Evolutionary conservation across 2,329 filamentous ascomycete genomes (phyloP).

Genomic region (Arthrobotrys sphaeroides): DNA sequence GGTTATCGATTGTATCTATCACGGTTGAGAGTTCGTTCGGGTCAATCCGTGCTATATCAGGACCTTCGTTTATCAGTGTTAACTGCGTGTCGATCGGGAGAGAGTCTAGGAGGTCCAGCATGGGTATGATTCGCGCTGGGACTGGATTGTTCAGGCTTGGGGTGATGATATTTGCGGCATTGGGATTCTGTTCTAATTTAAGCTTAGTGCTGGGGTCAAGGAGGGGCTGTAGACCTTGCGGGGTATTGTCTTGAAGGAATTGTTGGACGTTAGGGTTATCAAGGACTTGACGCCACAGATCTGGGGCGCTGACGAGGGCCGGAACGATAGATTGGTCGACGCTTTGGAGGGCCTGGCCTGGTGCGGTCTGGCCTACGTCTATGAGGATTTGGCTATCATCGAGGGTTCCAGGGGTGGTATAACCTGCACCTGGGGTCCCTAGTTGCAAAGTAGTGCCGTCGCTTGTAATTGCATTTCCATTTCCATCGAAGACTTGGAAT

Average conservation of each 20-base stretch:
- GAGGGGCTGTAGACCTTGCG: conserved; percentile 3
- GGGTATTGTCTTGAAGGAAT: conserved; percentile 33
- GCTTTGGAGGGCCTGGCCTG: conserved; percentile 6
- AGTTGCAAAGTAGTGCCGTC: conserved; percentile 6
- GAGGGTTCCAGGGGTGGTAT: background rate
- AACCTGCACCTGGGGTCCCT: background rate
- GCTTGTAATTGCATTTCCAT: background rate
- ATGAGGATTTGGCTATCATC: background rate
- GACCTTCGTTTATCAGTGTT: conserved; percentile 21
- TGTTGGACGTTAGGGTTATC: conserved; percentile 12
- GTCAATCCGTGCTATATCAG: background rate
- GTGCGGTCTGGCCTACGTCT: background rate
- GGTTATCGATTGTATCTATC: conserved; percentile 17
- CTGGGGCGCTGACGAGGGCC: conserved; percentile 13
- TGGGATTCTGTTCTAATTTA: conserved; percentile 10
- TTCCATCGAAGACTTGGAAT: conserved; percentile 1
- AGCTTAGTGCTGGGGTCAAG: background rate
- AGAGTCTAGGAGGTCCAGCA: conserved; percentile 7
- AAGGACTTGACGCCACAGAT: conserved; percentile 28
- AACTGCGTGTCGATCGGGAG: background rate
- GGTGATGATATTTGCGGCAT: background rate
- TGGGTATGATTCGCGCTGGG: background rate
- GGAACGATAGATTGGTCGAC: background rate
- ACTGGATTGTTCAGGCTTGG: conserved; percentile 20
- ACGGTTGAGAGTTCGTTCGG: conserved; percentile 6